These are phyloP conservation scores for Fusarium udum DNA, from an alignment of 2,329 filamentous ascomycete genomes.

Conservation along the genomic window DNA sequence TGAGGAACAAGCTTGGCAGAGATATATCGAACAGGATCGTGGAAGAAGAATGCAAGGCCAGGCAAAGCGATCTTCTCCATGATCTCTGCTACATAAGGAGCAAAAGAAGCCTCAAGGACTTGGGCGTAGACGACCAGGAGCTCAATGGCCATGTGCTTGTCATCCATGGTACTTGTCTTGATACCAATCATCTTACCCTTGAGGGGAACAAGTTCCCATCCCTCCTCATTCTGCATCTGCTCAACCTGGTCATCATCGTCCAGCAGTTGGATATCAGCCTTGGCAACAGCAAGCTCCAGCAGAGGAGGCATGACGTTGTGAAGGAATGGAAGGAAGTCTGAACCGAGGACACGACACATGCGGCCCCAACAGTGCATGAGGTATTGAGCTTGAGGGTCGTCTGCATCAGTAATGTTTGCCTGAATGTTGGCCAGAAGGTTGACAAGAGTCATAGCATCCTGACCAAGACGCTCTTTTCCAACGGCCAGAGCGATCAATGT, in stretches of 20 bases:
- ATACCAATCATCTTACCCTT: constrained; percentile 99
- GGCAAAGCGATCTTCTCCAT: constrained; percentile 97
- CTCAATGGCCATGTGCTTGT: constrained; percentile 99
- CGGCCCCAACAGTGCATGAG: constrained; percentile 98
- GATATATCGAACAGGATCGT: constrained; percentile 94
- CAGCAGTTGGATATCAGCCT: constrained; percentile 95
- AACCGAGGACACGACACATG: constrained; percentile 94
- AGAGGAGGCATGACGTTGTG: constrained; percentile 94
- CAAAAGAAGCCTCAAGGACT: constrained; percentile 91
- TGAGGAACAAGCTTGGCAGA: constrained; percentile 95
- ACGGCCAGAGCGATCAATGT: constrained; percentile 96
- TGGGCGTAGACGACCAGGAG: constrained; percentile 97
- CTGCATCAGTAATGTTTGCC: constrained; percentile 83
- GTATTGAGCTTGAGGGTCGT: constrained; percentile 96
- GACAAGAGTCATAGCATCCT: constrained; percentile 87
- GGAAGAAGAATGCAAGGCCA: constrained; percentile 97
- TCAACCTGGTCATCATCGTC: constrained; percentile 96
- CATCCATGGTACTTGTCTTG: constrained; percentile 94
- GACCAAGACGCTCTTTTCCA: constrained; percentile 89
- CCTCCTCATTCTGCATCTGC: constrained; percentile 91
- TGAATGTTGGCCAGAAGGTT: constrained; percentile 90
- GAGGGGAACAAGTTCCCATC: constrained; percentile 95
- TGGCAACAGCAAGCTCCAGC: constrained; percentile 88
- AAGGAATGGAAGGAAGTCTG: constrained; percentile 92
- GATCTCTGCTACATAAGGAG: constrained; percentile 89